Conservation (phyloP, 352 stramenopile species). For the Thraustochytrium striatum region DNA sequence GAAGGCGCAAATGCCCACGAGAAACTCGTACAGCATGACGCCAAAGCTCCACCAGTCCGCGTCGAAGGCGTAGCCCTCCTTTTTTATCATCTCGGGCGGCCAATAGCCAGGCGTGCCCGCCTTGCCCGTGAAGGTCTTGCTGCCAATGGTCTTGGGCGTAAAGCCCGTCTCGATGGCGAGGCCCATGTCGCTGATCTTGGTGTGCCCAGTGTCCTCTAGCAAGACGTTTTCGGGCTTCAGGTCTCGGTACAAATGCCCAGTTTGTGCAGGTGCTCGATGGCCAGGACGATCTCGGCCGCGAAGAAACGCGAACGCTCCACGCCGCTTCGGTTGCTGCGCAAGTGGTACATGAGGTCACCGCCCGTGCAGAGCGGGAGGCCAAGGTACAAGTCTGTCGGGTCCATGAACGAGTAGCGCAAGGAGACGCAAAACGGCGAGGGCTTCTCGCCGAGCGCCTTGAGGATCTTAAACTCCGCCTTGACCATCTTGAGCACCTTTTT, state of each 20-base stretch:
- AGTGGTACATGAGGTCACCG: slow-evolving; percentile 68
- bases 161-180: slow-evolving; percentile 70
- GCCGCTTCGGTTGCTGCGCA: slow-evolving; percentile 59
- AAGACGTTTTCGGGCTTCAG: slow-evolving; percentile 83
- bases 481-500: slow-evolving; percentile 68
- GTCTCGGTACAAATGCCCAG: slow-evolving; percentile 72
- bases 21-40: slow-evolving; percentile 92
- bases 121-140: slow-evolving; percentile 45
- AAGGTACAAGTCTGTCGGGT: slow-evolving; percentile 75
- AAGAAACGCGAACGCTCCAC: slow-evolving; percentile 73
- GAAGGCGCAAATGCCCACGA: slow-evolving; percentile 92
- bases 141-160: slow-evolving; percentile 51
- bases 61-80: slow-evolving; percentile 82
- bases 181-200: slow-evolving; percentile 91
- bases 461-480: slow-evolving; percentile 17
- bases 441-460: slow-evolving; percentile 30
- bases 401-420: slow-evolving; percentile 84
- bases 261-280: slow-evolving; percentile 54
- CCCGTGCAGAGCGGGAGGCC: slow-evolving; percentile 85
- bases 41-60: slow-evolving; percentile 98
- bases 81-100: slow-evolving; percentile 92
- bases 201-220: slow-evolving; percentile 86
- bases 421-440: slow-evolving; percentile 71
- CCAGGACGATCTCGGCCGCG: slow-evolving; percentile 66
- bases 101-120: slow-evolving; percentile 69